Base-by-base conservation (phyloP, 1,139 yeast species). In the Candida sanyaensis region DNA sequence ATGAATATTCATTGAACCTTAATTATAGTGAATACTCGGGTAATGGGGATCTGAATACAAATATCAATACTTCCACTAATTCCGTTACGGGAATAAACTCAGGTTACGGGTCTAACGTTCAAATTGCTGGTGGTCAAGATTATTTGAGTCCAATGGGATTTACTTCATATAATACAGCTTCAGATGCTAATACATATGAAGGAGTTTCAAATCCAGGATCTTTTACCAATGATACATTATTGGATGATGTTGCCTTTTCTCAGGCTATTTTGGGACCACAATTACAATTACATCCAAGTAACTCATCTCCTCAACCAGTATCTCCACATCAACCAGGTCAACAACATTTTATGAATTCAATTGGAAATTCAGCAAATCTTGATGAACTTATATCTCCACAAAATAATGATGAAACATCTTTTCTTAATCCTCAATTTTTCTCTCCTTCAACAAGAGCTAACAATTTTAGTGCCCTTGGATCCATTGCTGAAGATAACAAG, bases 401-500 rank as follows among this genome's bases (percentile, higher is more conserved):
- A 44, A 59, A 59, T 44, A 51, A 46, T 28, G 54, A 50, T 30
- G 53, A 50, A 17, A 52, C 57, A 38, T 50, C 63, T 41, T 72
- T 68, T 45, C 56, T 72, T 42, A 71, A 67, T 44, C 68, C 77
- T 6, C 77, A 72, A 50, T 74, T 73, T 55, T 75, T 75, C 49
- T 72, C 78, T 1, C 79, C 79, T 3, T 67, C 74, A 5, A 62
- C 59, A 13, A 64, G 58, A 44, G 45, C 45, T 2, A 43, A 55
- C 43, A 61, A 65, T 48, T 69, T 61, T 46, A 62, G 62, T 48
- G 57, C 64, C 12, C 60, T 71, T 42, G 64, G 68, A 43, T 59
- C 73, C 3, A 70, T 71, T 38, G 71, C 73, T 2, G 75, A 71
- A 50, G 65, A 45, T 32, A 37, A 41, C 17, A 46, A 41, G 8